Percentiles rank a stretch among this genome's conserved stretches.
Conservation (phyloP, 176 grass and related monocot species). For the Carex kokanica region DNA sequence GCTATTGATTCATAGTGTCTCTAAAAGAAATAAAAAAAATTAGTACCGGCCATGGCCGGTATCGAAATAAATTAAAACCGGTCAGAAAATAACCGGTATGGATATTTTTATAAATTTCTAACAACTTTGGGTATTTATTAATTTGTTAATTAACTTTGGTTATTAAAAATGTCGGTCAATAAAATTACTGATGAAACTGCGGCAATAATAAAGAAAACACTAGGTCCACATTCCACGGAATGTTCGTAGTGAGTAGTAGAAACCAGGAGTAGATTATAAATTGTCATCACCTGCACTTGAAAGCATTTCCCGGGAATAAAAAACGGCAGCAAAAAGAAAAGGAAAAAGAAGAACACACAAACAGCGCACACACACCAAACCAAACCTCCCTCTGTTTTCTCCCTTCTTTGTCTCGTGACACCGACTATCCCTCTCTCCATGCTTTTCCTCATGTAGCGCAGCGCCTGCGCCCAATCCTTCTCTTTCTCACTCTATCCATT, state of each 20-base stretch:
- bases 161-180: no score
- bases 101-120: no score
- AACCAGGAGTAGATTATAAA: not conserved
- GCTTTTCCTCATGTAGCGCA: constrained; percentile 16
- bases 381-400: constrained; percentile 22
- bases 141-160: no score
- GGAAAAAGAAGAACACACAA: not conserved
- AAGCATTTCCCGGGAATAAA: constrained; percentile 24
- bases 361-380: not conserved
- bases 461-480: not conserved
- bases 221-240: not conserved
- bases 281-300: not conserved
- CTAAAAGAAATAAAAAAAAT: no score
- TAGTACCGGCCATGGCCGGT: no score
- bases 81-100: no score
- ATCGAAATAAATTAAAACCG: no score
- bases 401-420: constrained; percentile 28
- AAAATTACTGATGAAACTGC: not conserved
- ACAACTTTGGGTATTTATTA: no score
- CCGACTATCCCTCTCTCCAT: not conserved
- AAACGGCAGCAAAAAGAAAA: constrained; percentile 11
- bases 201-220: not conserved
- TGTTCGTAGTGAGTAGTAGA: constrained; percentile 1
- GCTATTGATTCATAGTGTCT: no score
- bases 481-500: not conserved